Base-by-base conservation (phyloP, 1,284 basidiomycete genomes). In the Crepidotus sp. region DNA sequence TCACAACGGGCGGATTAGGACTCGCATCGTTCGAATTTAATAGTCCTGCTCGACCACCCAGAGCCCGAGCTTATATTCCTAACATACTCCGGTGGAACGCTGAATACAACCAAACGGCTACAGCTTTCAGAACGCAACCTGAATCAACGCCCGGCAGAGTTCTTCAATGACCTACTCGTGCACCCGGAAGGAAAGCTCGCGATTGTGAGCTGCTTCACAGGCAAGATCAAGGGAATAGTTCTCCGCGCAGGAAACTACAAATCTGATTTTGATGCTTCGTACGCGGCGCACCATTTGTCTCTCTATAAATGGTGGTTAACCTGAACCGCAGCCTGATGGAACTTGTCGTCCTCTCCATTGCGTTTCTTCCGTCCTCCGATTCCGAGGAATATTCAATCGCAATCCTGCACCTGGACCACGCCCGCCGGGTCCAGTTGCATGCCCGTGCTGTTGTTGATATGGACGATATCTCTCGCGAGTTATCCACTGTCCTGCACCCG, bases 31-130 rank as follows among this genome's bases (percentile, higher is more conserved):
- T 73, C 73, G 9, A 76, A 73, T 53, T 54, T 87, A 11, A 59
- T 84, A 14, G 67, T 83, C 15, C 66, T 85, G 55, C 72, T 80
- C 0, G 81, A 82, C 49, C 82, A 85, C 54, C 84, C 85, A 2
- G 75, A 83, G 27, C 80, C 83, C 4, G 75, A 77, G 51, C 65
- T 85, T 6, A 59, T 86, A 22, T 67, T 85, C 49, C 62, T 87
- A 18, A 57, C 65, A 6, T 82, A 77, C 54, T 55, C 55, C 10
- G 68, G 65, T 0, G 60, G 61, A 8, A 56, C 59, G 14, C 60
- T 85, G 11, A 58, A 54, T 2, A 57, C 61, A 7, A 68, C 61
- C 17, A 70, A 70, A 40, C 59, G 66, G 34, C 55, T 77, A 7
- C 62, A 71, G 15, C 62, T 88, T 18, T 65, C 68, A 40, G 81